These are phyloP conservation scores for Chrysosporium keratinophilum DNA, from an alignment of 2,329 filamentous ascomycete genomes.

Conservation along the genomic window DNA sequence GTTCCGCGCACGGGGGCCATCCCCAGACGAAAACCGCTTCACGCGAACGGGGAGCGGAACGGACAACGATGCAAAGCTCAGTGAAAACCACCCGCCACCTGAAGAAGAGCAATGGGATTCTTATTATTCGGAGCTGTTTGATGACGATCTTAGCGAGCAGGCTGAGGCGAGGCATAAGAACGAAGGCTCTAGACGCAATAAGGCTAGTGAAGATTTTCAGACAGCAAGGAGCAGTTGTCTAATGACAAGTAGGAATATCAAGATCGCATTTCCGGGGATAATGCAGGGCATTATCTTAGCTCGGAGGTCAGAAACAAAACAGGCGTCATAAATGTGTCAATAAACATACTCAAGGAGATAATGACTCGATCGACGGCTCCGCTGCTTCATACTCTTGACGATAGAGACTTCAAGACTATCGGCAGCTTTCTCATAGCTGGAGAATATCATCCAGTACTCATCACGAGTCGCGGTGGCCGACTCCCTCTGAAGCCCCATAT, in stretches of 20 bases:
- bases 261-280: not conserved
- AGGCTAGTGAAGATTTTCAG: no score
- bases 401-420: not conserved
- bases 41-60: no score
- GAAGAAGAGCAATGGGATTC: no score
- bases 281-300: not conserved
- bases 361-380: not conserved
- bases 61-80: no score
- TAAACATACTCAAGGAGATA: not conserved
- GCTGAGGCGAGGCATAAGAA: no score
- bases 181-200: no score
- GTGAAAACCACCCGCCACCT: no score
- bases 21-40: not conserved
- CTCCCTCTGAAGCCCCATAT: not conserved
- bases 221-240: not conserved
- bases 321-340: not conserved
- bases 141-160: no score
- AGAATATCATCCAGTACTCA: slow-evolving; percentile 6
- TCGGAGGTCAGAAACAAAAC: not conserved
- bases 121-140: no score
- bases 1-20: not conserved
- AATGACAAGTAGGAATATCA: not conserved
- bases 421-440: slow-evolving; percentile 6
- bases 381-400: not conserved
- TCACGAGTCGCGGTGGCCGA: not conserved